These are phyloP conservation scores for Podaxis carcinomalis DNA, from an alignment of 768 basidiomycete species.

Conservation along the genomic window DNA sequence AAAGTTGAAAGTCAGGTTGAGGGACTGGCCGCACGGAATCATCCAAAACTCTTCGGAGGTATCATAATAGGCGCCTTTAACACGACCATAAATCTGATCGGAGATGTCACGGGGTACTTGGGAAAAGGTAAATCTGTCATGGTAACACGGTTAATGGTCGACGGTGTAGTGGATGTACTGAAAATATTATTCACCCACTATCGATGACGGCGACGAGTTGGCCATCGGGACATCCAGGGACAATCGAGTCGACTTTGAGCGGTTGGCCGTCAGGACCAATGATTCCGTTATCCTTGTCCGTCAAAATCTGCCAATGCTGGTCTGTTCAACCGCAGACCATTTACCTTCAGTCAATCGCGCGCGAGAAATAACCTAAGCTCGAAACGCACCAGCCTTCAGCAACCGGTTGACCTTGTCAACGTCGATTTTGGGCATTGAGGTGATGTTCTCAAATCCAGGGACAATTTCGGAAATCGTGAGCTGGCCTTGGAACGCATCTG, in stretches of 20 bases:
- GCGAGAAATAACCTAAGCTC: not conserved
- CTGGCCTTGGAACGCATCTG: slow-evolving; percentile 51
- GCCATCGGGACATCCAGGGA: slow-evolving; percentile 59
- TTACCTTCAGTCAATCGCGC: not conserved
- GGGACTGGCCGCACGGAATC: slow-evolving; percentile 67
- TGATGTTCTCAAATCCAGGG: slow-evolving; percentile 57
- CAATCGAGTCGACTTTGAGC: slow-evolving; percentile 60
- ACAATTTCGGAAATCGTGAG: slow-evolving; percentile 66
- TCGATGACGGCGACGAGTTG: slow-evolving; percentile 72
- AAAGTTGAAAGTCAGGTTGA: slow-evolving; percentile 70
- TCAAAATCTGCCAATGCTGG: slow-evolving; percentile 79
- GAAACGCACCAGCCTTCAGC: slow-evolving; percentile 37
- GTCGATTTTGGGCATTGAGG: slow-evolving; percentile 57
- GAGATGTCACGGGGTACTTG: slow-evolving; percentile 34
- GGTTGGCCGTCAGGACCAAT: slow-evolving; percentile 73
- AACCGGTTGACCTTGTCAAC: slow-evolving; percentile 62
- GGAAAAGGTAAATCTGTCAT: not conserved
- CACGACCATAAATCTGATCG: slow-evolving; percentile 54
- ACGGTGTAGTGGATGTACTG: not conserved
- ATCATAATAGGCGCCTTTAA: slow-evolving; percentile 48
- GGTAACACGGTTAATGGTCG: not conserved
- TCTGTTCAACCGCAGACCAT: slow-evolving; percentile 26
- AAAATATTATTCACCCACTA: slow-evolving; percentile 45
- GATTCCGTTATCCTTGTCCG: slow-evolving; percentile 63
- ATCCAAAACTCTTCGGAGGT: slow-evolving; percentile 58